Evolutionary conservation across 2,329 filamentous ascomycete genomes (phyloP), one percentile per base, ranked within the genome.

Genomic region (Clonostachys rhizophaga): DNA sequence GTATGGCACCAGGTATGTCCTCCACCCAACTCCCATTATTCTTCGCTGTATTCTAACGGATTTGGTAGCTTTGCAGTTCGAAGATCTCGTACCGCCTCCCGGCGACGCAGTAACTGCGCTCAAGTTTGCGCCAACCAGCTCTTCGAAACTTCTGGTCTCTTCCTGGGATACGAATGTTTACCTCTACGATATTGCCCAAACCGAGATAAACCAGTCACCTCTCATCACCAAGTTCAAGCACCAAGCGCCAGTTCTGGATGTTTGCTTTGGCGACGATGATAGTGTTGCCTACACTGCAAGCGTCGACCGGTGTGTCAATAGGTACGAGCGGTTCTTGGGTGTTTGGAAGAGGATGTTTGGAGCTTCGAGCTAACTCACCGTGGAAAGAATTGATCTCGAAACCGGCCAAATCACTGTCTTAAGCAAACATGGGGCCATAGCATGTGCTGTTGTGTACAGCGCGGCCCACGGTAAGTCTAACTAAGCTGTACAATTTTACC

Each of bases 111-210:
- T 97, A 58, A 95, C 92, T 43, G 78, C 90, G 20, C 74, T 97
- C 59, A 83, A 83, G 61, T 99, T 95, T 75, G 89, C 91, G 54
- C 88, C 90, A 35, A 72, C 78, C 51, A 83, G 84, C n/a, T 78
- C 85, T 4, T 82, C 77, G 46, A 86, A 84, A 56, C 78, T 99
- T 36, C 81, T 95, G n/a, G 91, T 92, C 57, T 87, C 91, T 11
- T 96, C 91, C 47, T 99, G 94, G 94, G 92, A 97, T 69, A 89
- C 85, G 67, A 83, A 89, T 64, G 83, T 95, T 47, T 95, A 96
- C 68, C 76, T 92, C 45, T 97, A 97, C 75, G 89, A 95, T 61
- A 79, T 86, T 49, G 70, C 74, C 16, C 75, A 78, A 52, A 64
- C 67, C 17, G 79, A 78, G 47, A 10, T 30, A 30, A 30, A 30